Percentiles rank a stretch among this genome's conserved stretches.
Conservation (phyloP, 2,329 filamentous ascomycete species). For the Ophiosphaerella herpotricha region DNA sequence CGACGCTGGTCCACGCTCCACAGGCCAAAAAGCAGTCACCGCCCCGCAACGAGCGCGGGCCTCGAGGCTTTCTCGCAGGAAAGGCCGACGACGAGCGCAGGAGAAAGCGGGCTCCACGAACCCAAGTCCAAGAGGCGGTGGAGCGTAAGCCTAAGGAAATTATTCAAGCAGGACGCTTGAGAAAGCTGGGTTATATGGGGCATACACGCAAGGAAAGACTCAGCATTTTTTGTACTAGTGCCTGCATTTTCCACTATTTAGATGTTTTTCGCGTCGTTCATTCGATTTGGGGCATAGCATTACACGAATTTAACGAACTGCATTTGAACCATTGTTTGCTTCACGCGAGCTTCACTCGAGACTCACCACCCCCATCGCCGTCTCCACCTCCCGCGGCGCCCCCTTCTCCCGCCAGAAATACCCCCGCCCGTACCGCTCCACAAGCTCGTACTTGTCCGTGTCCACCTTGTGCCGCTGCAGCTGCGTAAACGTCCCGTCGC, state of each 20-base stretch:
- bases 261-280: no score
- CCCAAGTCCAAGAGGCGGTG: slow-evolving; percentile 22
- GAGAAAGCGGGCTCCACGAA: not conserved
- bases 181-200: no score
- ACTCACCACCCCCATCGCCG: slow-evolving; percentile 1
- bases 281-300: no score
- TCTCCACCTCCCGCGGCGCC: not conserved
- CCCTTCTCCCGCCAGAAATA: slow-evolving; percentile 31
- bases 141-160: slow-evolving; percentile 25
- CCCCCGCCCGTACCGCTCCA: slow-evolving; percentile 22
- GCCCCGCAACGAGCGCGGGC: slow-evolving; percentile 19
- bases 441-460: slow-evolving; percentile 23
- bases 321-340: no score
- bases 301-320: no score
- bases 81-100: slow-evolving; percentile 12
- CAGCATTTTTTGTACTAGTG: no score
- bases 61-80: slow-evolving; percentile 1
- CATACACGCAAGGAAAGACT: no score
- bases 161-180: slow-evolving; percentile 16
- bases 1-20: slow-evolving; percentile 11
- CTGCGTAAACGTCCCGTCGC: slow-evolving; percentile 26
- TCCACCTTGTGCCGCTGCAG: slow-evolving; percentile 23
- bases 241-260: no score
- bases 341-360: no score
- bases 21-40: slow-evolving; percentile 13